Conservation (phyloP, 2,329 filamentous ascomycete species). For the Trichoderma aggressivum region DNA sequence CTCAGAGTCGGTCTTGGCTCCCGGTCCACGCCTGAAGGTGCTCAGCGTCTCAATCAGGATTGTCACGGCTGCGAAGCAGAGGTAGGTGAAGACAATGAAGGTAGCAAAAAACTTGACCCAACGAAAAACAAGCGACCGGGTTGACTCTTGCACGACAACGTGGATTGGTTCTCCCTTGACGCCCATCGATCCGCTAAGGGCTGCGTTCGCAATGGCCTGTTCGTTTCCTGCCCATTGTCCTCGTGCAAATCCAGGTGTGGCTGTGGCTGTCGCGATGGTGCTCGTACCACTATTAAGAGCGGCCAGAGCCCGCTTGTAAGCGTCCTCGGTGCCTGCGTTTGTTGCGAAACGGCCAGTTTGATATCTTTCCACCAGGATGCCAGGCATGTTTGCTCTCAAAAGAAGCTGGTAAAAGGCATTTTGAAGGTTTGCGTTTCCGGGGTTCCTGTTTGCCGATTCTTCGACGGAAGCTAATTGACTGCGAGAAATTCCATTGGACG, state of each 20-base stretch:
- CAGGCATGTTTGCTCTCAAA: constrained; percentile 86
- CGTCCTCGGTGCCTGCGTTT: constrained; percentile 71
- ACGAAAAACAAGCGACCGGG: constrained; percentile 75
- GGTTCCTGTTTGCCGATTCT: constrained; percentile 89
- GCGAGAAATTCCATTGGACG: constrained; percentile 50
- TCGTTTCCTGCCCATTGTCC: constrained; percentile 32
- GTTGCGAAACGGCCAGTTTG: constrained; percentile 80
- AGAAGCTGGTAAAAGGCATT: constrained; percentile 92
- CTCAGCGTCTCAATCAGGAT: constrained; percentile 80
- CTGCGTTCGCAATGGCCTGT: constrained; percentile 30
- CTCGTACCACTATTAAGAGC: constrained; percentile 32
- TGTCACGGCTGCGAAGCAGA: constrained; percentile 74
- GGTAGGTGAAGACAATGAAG: constrained; percentile 75
- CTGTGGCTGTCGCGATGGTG: constrained; percentile 24
- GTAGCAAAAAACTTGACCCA: constrained; percentile 85
- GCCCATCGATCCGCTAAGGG: constrained; percentile 47
- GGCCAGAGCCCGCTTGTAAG: constrained; percentile 71
- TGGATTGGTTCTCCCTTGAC: constrained; percentile 84
- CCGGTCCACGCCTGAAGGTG: constrained; percentile 69
- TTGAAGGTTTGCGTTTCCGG: constrained; percentile 80
- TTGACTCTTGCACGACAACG: constrained; percentile 90
- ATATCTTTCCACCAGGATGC: constrained; percentile 87
- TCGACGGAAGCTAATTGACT: constrained; percentile 80
- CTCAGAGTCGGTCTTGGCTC: constrained; percentile 71
- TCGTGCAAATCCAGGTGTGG: constrained; percentile 24